phyloP scores from a whole-genome alignment of 345 rosid genomes.

The Arabidopsis thaliana region DNA sequence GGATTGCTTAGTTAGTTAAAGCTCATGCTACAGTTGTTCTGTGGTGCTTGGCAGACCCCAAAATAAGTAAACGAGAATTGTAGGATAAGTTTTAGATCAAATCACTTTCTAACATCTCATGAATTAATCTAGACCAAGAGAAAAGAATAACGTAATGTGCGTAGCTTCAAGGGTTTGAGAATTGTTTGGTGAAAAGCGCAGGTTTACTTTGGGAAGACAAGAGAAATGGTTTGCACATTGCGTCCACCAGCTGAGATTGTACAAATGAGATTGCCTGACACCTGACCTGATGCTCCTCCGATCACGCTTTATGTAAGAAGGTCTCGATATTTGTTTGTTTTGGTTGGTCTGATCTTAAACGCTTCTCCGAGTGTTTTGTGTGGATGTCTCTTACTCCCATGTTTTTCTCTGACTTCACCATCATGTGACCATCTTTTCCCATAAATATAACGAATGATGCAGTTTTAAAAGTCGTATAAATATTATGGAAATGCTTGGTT shows the following conservation, averaged over 20 bases:
- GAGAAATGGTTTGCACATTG: slow-evolving; percentile 93
- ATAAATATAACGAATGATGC: slow-evolving; percentile 1
- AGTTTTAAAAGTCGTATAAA: background rate
- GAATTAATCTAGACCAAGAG: background rate
- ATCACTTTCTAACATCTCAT: background rate
- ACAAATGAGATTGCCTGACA: slow-evolving; percentile 70
- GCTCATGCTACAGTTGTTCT: background rate
- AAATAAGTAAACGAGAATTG: background rate
- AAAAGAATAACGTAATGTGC: background rate
- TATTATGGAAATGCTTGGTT: background rate
- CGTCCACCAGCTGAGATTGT: slow-evolving; percentile 84
- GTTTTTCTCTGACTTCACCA: slow-evolving; percentile 12
- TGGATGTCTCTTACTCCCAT: slow-evolving; percentile 9
- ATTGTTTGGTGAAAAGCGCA: slow-evolving; percentile 43
- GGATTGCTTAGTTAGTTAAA: background rate
- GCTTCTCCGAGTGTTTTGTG: slow-evolving; percentile 12
- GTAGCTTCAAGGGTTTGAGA: background rate
- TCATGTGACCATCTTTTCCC: slow-evolving; percentile 9
- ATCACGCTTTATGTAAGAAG: slow-evolving; percentile 13
- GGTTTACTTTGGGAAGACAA: slow-evolving; percentile 99
- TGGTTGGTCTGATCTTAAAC: background rate
- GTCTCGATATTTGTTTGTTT: background rate
- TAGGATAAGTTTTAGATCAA: background rate
- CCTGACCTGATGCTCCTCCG: slow-evolving; percentile 46
- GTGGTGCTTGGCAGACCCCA: background rate